Evolutionary conservation across 192 early-diverging fungal genomes (phyloP).

Genomic region (Entomortierella parvispora): DNA sequence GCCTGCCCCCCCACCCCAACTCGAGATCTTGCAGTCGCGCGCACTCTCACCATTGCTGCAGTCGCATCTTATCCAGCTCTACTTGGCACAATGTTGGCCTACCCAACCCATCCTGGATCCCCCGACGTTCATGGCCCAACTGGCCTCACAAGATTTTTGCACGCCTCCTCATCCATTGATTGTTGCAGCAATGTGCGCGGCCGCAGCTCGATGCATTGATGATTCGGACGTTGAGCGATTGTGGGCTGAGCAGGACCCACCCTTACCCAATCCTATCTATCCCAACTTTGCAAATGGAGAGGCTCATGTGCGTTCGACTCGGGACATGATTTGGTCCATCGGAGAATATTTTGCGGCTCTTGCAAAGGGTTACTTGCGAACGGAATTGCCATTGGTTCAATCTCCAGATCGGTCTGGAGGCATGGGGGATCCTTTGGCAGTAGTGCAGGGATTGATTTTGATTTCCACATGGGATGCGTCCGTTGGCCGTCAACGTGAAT

Average conservation of each 20-base stretch:
- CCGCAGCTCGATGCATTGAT: slow-evolving; percentile 37
- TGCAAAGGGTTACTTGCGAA: slow-evolving; percentile 43
- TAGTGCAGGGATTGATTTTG: slow-evolving; percentile 48
- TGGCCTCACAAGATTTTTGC: slow-evolving; percentile 43
- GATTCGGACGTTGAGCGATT: slow-evolving; percentile 41
- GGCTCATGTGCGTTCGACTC: slow-evolving; percentile 31
- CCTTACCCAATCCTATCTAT: slow-evolving; percentile 38
- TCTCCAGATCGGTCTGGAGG: slow-evolving; percentile 45
- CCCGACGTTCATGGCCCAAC: slow-evolving; percentile 45
- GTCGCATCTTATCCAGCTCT: slow-evolving; percentile 48
- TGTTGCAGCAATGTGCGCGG: slow-evolving; percentile 42
- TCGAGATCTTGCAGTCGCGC: slow-evolving; percentile 44
- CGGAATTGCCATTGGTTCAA: slow-evolving; percentile 42
- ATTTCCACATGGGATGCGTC: slow-evolving; percentile 51
- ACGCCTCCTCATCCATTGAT: slow-evolving; percentile 46
- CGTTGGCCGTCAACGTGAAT: slow-evolving; percentile 46
- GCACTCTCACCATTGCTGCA: slow-evolving; percentile 46
- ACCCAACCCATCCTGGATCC: slow-evolving; percentile 44
- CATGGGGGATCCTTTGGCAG: slow-evolving; percentile 44
- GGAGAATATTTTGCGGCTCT: slow-evolving; percentile 48
- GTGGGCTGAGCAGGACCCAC: slow-evolving; percentile 47
- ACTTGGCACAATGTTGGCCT: slow-evolving; percentile 38
- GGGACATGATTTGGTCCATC: slow-evolving; percentile 52
- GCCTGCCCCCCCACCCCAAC: slow-evolving; percentile 35
- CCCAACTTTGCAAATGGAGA: slow-evolving; percentile 47